These are phyloP conservation scores for Phytophthora boehmeriae DNA, from an alignment of 352 stramenopile species.

Conservation along the genomic window DNA sequence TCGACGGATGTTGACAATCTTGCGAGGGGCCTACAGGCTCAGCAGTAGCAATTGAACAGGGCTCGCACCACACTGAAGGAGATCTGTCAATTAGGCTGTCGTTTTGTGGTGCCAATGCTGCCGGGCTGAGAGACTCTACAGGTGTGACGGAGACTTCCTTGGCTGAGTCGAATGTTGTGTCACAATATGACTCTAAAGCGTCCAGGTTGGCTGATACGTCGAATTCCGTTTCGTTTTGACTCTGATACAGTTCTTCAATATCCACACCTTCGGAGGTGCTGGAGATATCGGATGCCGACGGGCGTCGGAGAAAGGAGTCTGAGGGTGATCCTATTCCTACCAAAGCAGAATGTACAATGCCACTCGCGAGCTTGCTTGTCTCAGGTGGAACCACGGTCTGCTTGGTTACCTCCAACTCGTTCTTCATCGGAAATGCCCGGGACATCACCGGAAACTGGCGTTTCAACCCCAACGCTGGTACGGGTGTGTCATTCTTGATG, in stretches of 20 bases:
- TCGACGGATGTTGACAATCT: conserved; percentile 35
- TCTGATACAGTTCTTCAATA: conserved; percentile 11
- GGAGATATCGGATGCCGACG: conserved; percentile 22
- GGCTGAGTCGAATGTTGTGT: background rate
- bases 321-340: conserved; percentile 8
- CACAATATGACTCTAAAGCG: conserved; percentile 1
- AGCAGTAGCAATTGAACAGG: conserved; percentile 8
- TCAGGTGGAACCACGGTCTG: background rate
- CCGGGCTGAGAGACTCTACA: background rate
- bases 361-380: conserved; percentile 5
- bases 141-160: background rate
- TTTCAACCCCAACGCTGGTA: conserved; percentile 21
- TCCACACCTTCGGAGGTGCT: conserved; percentile 11
- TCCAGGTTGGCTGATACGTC: conserved; percentile 1
- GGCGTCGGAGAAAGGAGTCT: conserved; percentile 7
- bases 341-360: conserved; percentile 3
- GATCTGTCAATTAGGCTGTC: background rate
- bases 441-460: background rate
- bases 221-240: conserved; percentile 4
- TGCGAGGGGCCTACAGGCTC: conserved; percentile 1
- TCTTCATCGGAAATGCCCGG: conserved; percentile 5
- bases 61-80: background rate
- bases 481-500: conserved; percentile 49
- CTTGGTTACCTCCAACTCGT: background rate
- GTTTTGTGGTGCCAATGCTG: background rate